These are phyloP conservation scores for Kwoniella shivajii DNA, from an alignment of 1,284 basidiomycete genomes.

Conservation along the genomic window DNA sequence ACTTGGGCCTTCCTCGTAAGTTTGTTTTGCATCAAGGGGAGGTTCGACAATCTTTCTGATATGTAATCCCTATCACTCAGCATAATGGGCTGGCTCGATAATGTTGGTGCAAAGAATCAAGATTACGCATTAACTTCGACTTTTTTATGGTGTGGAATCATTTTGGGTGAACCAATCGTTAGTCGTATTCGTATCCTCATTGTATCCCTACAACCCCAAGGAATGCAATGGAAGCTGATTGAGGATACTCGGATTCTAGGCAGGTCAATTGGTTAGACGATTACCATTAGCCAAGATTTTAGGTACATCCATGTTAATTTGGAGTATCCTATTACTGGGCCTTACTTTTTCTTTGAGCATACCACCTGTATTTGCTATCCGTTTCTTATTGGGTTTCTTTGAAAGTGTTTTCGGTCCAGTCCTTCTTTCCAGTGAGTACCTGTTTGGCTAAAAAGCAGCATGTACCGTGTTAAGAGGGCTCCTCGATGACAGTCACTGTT, in stretches of 20 bases:
- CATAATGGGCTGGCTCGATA: slow-evolving; percentile 45
- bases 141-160: slow-evolving; percentile 33
- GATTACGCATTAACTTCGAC: slow-evolving; percentile 41
- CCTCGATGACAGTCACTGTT: slow-evolving; percentile 29
- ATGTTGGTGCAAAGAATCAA: slow-evolving; percentile 37
- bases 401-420: too few relatives aligned
- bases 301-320: slow-evolving; percentile 19
- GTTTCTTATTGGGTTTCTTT: slow-evolving; percentile 37
- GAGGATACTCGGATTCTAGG: slow-evolving; percentile 5
- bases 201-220: too few relatives aligned
- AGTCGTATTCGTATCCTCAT: not conserved
- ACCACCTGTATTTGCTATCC: slow-evolving; percentile 59
- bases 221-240: not conserved
- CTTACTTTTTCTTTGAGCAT: slow-evolving; percentile 68
- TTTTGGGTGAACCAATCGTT: slow-evolving; percentile 33
- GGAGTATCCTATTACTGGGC: slow-evolving; percentile 57
- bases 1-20: slow-evolving; percentile 15
- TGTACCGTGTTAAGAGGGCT: slow-evolving; percentile 20
- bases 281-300: slow-evolving; percentile 29
- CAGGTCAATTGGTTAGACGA: slow-evolving; percentile 25
- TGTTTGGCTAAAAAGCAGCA: not conserved
- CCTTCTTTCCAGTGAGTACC: slow-evolving; percentile 18
- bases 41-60: not conserved
- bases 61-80: slow-evolving; percentile 11
- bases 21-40: too few relatives aligned